Base-by-base conservation (phyloP, 2,329 filamentous ascomycete species). In the Sclerotinia minor region DNA sequence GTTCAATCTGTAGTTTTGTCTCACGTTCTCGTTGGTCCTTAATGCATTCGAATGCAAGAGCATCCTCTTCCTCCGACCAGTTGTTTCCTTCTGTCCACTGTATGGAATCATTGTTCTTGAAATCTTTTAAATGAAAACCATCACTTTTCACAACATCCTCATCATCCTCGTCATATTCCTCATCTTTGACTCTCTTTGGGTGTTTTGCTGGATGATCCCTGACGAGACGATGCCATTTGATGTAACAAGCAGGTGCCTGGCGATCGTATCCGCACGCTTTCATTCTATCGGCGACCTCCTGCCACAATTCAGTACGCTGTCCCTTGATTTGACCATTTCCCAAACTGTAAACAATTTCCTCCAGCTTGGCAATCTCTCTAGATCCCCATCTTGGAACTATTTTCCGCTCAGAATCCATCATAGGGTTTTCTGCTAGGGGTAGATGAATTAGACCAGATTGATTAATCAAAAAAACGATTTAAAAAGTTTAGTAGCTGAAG, bases 11-110 rank as follows among this genome's bases (percentile, higher is more conserved):
- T 2, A 50, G 45, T 26, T 26, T 21, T 19, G 17, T 26, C 59
- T 61, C 59, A 38, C n/a, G 49, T n/a, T 61, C 59, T 38, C 59
- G 59, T 13, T 61, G 59, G 5, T n/a, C 19, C 24, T 61, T 61
- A 19, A 61, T 61, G n/a, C 59, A 61, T 38, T 50, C 15, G n/a
- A 38, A 61, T 38, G 45, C 59, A 61, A 61, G 13, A n/a, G 32
- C n/a, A 19, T 35, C 11, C 59, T 61, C 59, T 50, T 61, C 29
- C 24, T 61, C 59, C 2, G 45, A 50, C 59, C 59, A 61, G 32
- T 38, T 61, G 45, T 49, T 50, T 61, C 59, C 59, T 50, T 8
- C 5, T 6, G 15, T 19, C 59, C 59, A 61, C n/a, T 45, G 59
- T 61, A 13, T 61, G 6, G 6, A 24, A 17, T 17, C 26, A 24